phyloP scores from a whole-genome alignment of 768 basidiomycete species.

The Cyclocybe aegerita region DNA sequence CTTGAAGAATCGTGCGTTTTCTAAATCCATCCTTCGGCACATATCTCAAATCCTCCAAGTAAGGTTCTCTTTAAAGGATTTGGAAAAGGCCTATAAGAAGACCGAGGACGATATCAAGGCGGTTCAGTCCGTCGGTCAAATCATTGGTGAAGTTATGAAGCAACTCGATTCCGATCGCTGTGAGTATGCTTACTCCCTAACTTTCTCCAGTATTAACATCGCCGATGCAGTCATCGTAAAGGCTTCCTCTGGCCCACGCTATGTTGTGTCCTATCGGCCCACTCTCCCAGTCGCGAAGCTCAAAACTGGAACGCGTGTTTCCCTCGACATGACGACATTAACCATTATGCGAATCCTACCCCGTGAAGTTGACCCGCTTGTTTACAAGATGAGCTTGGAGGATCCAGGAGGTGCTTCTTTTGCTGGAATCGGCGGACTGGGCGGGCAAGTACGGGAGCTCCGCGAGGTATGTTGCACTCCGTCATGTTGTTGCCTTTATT shows the following conservation, averaged over 20 bases:
- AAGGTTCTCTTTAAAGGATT: conserved; percentile 84
- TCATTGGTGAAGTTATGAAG: conserved; percentile 98
- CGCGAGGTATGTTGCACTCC: conserved; percentile 67
- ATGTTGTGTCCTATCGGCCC: conserved; percentile 96
- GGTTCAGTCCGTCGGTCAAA: conserved; percentile 97
- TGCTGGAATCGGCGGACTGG: conserved; percentile 94
- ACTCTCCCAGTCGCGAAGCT: conserved; percentile 90
- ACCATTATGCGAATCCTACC: conserved; percentile 99
- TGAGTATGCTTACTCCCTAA: conserved; percentile 37
- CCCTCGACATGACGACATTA: conserved; percentile 98
- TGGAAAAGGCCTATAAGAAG: conserved; percentile 89
- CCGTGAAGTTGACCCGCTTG: conserved; percentile 94
- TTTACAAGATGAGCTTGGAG: conserved; percentile 99
- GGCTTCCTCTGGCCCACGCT: conserved; percentile 96
- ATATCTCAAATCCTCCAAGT: conserved; percentile 45
- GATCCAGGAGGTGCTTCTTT: conserved; percentile 95
- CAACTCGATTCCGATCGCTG: conserved; percentile 97
- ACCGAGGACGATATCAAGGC: conserved; percentile 99
- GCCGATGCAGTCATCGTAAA: conserved; percentile 85
- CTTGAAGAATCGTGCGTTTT: conserved; percentile 81
- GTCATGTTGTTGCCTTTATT: background rate
- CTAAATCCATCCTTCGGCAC: background rate
- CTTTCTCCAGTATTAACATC: conserved; percentile 1
- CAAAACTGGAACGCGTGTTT: conserved; percentile 92
- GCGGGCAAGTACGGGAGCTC: conserved; percentile 95